Conservation (phyloP, 257 asterid genomes). For the Avicennia marina region DNA sequence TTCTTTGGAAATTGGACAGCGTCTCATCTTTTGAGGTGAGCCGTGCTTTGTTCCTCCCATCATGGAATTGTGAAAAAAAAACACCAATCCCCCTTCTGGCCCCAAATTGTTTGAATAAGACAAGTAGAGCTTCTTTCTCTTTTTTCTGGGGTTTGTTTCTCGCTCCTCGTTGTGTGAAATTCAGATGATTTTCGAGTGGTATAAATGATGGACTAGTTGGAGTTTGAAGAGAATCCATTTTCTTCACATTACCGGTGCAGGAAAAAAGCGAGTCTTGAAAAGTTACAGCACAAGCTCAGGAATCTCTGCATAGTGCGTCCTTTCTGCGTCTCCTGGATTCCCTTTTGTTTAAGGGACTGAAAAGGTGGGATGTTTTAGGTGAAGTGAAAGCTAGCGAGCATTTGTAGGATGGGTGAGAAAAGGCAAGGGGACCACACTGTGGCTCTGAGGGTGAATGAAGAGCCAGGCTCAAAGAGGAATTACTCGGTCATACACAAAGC, state of each 20-base stretch:
- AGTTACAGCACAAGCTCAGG: constrained; percentile 28
- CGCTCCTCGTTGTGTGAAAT: constrained; percentile 24
- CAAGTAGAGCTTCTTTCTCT: neutral
- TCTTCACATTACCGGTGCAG: constrained; percentile 24
- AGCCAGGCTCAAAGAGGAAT: constrained; percentile 42
- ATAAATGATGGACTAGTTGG: constrained; percentile 27
- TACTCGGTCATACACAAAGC: constrained; percentile 28
- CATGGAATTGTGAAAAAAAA: constrained; percentile 29
- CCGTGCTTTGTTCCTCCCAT: constrained; percentile 65
- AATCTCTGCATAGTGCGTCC: constrained; percentile 10
- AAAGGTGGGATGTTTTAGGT: constrained; percentile 19
- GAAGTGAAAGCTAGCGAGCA: constrained; percentile 14
- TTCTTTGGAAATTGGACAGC: constrained; percentile 46
- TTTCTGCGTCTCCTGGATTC: constrained; percentile 15
- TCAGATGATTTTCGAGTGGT: constrained; percentile 24
- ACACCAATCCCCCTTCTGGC: neutral
- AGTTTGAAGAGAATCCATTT: constrained; percentile 24
- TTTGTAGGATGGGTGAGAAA: constrained; percentile 51
- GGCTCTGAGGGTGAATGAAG: constrained; percentile 53
- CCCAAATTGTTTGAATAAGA: constrained; percentile 14
- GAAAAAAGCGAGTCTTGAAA: constrained; percentile 32
- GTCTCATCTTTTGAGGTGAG: constrained; percentile 69
- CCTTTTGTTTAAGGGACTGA: constrained; percentile 14
- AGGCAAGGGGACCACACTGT: constrained; percentile 55
- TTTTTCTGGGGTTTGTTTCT: constrained; percentile 25